These are phyloP conservation scores for Cladosporium cucumerinum DNA, from an alignment of 2,329 filamentous ascomycete species.

Conservation along the genomic window DNA sequence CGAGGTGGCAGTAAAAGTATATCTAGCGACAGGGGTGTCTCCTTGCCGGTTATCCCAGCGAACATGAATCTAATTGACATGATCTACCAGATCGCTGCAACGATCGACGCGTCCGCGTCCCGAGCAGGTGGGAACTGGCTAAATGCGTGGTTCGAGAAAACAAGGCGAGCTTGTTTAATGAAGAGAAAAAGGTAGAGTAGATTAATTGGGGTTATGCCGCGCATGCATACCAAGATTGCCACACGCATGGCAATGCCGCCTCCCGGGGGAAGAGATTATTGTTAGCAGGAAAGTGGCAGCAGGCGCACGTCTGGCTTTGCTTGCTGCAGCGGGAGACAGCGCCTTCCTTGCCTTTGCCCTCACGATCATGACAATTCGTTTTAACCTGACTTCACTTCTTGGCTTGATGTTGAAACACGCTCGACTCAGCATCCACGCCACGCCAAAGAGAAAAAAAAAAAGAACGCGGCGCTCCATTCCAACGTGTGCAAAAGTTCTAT, in stretches of 20 bases:
- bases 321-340: background rate
- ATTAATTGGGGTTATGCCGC: background rate
- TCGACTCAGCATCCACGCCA: background rate
- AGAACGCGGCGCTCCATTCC: background rate
- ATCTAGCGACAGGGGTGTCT: background rate
- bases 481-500: background rate
- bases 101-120: slow-evolving; percentile 3
- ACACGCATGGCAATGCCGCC: background rate
- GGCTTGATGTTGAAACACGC: background rate
- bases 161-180: background rate
- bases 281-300: background rate
- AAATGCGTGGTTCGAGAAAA: background rate
- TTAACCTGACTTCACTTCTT: background rate
- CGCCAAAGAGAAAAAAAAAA: background rate
- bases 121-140: background rate
- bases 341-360: background rate
- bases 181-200: background rate
- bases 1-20: background rate
- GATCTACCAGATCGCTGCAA: slow-evolving; percentile 1
- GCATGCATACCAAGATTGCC: background rate
- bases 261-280: background rate
- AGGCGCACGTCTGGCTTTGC: background rate
- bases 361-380: background rate
- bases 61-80: background rate
- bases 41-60: background rate